Evolutionary conservation across 805 yeast genomes (phyloP).

Genomic region (Starmera quercuum): DNA sequence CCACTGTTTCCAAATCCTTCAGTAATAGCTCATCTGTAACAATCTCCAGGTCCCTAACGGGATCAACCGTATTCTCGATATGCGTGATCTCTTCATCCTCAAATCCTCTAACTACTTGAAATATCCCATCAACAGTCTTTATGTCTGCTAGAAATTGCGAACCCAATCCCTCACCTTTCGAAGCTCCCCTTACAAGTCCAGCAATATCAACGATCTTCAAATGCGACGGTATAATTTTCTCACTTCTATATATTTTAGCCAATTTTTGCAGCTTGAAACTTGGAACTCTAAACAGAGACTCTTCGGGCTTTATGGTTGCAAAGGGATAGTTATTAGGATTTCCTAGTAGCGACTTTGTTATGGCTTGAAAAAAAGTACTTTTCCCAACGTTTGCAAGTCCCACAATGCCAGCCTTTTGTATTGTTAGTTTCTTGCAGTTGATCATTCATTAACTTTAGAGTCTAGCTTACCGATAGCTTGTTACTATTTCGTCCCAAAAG

Average conservation of each 20-base stretch:
- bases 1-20: conserved; percentile 67
- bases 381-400: conserved; percentile 80
- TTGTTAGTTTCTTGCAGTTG: not conserved
- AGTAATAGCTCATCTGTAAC: conserved; percentile 69
- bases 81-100: conserved; percentile 72
- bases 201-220: conserved; percentile 75
- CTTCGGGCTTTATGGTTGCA: conserved; percentile 75
- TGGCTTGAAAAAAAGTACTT: conserved; percentile 75
- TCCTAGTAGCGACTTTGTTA: conserved; percentile 61
- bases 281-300: conserved; percentile 67
- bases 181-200: conserved; percentile 75
- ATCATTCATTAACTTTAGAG: too few species aligned
- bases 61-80: conserved; percentile 65
- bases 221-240: conserved; percentile 58
- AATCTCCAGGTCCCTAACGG: conserved; percentile 67
- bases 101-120: conserved; percentile 72
- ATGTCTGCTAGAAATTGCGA: conserved; percentile 74
- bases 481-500: conserved; percentile 20
- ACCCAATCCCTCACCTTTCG: conserved; percentile 80
- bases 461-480: conserved; percentile 13
- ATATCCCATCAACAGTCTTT: conserved; percentile 73
- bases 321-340: conserved; percentile 78
- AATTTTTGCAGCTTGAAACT: conserved; percentile 51
- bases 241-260: conserved; percentile 48
- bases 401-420: conserved; percentile 54